Percentiles rank a stretch among this genome's conserved stretches.
Evolutionary conservation across 257 asterid genomes (phyloP).

Genomic region (Solanum okadae): DNA sequence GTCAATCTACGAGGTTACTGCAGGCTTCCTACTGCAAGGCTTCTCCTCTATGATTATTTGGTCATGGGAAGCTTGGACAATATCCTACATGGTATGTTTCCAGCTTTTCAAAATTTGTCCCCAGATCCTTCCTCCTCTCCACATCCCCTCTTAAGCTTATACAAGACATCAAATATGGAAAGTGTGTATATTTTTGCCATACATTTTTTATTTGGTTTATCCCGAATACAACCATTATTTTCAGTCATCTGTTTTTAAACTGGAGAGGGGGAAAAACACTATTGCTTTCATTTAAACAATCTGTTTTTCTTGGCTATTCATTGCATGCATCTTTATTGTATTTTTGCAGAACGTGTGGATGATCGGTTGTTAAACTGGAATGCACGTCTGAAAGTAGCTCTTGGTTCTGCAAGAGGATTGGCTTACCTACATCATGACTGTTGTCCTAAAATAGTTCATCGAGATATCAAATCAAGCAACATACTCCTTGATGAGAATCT

Average conservation of each 20-base stretch:
- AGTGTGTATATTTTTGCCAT: background rate
- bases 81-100: slow-evolving; percentile 67
- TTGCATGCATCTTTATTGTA: background rate
- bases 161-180: background rate
- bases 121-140: background rate
- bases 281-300: background rate
- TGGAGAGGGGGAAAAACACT: no score
- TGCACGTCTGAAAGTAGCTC: slow-evolving; percentile 69
- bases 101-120: background rate
- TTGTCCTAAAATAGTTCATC: slow-evolving; percentile 76
- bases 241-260: background rate
- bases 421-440: slow-evolving; percentile 95
- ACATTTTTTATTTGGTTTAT: background rate
- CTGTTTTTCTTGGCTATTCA: background rate
- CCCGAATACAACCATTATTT: background rate
- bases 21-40: slow-evolving; percentile 78
- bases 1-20: slow-evolving; percentile 95
- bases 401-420: slow-evolving; percentile 91
- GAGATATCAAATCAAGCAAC: slow-evolving; percentile 91
- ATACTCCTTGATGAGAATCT: slow-evolving; percentile 87
- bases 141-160: background rate
- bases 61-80: slow-evolving; percentile 92
- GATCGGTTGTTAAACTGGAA: slow-evolving; percentile 62
- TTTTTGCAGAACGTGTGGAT: slow-evolving; percentile 29
- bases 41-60: slow-evolving; percentile 83